These are phyloP conservation scores for Cryptococcus jaspeensis DNA, from an alignment of 1,284 basidiomycete species.

Conservation along the genomic window DNA sequence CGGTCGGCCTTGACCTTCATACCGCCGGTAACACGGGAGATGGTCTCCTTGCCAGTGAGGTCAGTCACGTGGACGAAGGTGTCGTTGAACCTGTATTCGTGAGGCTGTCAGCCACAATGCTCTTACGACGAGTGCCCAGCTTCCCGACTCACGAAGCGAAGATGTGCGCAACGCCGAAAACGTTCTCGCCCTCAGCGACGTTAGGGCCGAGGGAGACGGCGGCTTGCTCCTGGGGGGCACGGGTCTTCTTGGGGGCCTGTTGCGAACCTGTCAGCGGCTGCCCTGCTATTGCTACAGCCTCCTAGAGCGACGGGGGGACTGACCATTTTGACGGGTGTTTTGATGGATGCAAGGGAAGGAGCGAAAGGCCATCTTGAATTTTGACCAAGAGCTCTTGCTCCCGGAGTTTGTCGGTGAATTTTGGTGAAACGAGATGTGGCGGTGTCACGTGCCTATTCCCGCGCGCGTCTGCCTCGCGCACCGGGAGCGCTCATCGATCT, in stretches of 20 bases:
- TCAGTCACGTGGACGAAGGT: slow-evolving; percentile 99
- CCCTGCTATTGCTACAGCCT: not conserved
- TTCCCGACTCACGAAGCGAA: slow-evolving; percentile 67
- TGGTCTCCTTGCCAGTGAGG: slow-evolving; percentile 98
- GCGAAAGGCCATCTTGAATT: not conserved
- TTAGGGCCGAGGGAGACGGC: slow-evolving; percentile 88
- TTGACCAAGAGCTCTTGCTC: slow-evolving; percentile 1
- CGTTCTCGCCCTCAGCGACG: slow-evolving; percentile 90
- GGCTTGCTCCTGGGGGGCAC: slow-evolving; percentile 69
- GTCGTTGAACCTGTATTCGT: slow-evolving; percentile 76
- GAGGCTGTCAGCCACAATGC: not conserved
- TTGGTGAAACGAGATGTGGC: too few species aligned
- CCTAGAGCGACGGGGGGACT: not conserved
- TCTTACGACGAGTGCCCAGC: not conserved
- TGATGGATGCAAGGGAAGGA: not conserved
- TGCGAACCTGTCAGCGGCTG: not conserved
- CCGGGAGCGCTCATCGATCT: too few species aligned
- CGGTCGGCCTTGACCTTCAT: slow-evolving; percentile 99
- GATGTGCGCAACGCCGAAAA: slow-evolving; percentile 95
- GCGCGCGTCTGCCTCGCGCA: too few species aligned
- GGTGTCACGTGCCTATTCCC: too few species aligned
- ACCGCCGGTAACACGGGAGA: slow-evolving; percentile 97
- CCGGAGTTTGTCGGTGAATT: too few species aligned
- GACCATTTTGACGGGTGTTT: slow-evolving; percentile 5
- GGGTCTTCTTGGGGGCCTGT: slow-evolving; percentile 50